phyloP scores from a whole-genome alignment of 2,329 filamentous ascomycete genomes.

The Penicillium sp. region DNA sequence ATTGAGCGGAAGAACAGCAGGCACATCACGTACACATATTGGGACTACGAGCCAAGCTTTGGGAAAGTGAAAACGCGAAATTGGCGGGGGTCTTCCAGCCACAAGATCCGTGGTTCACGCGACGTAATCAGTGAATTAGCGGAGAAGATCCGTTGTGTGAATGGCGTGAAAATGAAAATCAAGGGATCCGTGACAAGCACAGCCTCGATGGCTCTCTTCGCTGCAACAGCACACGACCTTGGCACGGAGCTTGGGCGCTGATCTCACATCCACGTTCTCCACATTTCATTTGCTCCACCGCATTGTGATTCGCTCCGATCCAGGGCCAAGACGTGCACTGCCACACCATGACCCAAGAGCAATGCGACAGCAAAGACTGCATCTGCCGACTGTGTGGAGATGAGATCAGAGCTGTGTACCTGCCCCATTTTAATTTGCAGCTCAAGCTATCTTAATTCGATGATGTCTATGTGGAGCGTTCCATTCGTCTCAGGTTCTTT shows the following conservation, averaged over 20 bases:
- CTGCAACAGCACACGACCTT: neutral
- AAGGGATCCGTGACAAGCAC: slow-evolving; percentile 6
- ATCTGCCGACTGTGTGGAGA: neutral
- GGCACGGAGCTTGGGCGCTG: slow-evolving; percentile 4
- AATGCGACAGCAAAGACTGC: neutral
- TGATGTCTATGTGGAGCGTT: too few relatives aligned
- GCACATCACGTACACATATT: slow-evolving; percentile 19
- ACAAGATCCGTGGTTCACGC: slow-evolving; percentile 13
- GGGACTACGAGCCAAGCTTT: slow-evolving; percentile 13
- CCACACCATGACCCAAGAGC: neutral
- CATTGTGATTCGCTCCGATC: neutral
- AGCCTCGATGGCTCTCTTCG: slow-evolving; percentile 4
- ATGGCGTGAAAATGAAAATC: slow-evolving; percentile 1
- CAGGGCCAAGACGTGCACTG: slow-evolving; percentile 1
- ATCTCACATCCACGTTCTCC: neutral
- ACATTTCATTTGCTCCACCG: neutral
- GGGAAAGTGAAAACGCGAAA: slow-evolving; percentile 6
- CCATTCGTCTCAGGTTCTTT: too few relatives aligned
- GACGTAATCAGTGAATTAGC: slow-evolving; percentile 3
- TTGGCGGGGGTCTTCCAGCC: slow-evolving; percentile 17
- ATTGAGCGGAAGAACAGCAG: neutral
- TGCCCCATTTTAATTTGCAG: neutral
- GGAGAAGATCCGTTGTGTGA: slow-evolving; percentile 3
- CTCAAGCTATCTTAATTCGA: too few relatives aligned
- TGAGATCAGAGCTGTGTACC: neutral